These are phyloP conservation scores for Lipomyces yamadae DNA, from an alignment of 805 yeast genomes.

Conservation along the genomic window DNA sequence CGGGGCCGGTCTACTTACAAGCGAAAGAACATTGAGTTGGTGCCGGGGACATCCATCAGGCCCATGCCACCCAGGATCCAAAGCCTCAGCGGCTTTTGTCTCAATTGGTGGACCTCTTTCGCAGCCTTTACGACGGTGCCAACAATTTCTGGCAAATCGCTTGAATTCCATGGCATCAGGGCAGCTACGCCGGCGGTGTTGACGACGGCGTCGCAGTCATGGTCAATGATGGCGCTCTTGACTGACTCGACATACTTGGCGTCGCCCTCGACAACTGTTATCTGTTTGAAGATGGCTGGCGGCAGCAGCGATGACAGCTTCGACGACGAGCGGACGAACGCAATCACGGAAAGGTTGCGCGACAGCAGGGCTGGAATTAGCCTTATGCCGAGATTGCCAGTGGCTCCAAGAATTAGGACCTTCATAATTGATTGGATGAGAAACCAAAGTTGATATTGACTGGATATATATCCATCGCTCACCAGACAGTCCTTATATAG, in stretches of 20 bases:
- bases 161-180: background rate
- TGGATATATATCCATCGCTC: too few relatives aligned
- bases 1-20: background rate
- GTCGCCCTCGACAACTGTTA: conserved; percentile 6
- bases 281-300: background rate
- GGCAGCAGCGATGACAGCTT: conserved; percentile 1
- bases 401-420: conserved; percentile 5
- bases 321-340: conserved; percentile 5
- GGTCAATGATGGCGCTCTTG: background rate
- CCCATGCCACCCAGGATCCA: conserved; percentile 5
- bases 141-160: background rate
- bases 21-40: background rate
- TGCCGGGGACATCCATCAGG: conserved; percentile 1
- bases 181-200: conserved; percentile 6
- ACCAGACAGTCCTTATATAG: too few relatives aligned
- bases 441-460: too few relatives aligned
- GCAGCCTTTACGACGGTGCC: background rate
- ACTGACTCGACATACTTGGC: background rate
- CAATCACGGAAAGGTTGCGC: background rate
- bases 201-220: background rate
- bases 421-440: background rate
- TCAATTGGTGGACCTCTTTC: background rate
- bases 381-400: conserved; percentile 6
- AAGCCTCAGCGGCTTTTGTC: background rate
- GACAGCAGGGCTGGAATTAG: conserved; percentile 1